Evolutionary conservation across 495 filamentous ascomycete species (phyloP), one percentile per base, ranked within the genome.

Genomic region (Oidiodendron maius): DNA sequence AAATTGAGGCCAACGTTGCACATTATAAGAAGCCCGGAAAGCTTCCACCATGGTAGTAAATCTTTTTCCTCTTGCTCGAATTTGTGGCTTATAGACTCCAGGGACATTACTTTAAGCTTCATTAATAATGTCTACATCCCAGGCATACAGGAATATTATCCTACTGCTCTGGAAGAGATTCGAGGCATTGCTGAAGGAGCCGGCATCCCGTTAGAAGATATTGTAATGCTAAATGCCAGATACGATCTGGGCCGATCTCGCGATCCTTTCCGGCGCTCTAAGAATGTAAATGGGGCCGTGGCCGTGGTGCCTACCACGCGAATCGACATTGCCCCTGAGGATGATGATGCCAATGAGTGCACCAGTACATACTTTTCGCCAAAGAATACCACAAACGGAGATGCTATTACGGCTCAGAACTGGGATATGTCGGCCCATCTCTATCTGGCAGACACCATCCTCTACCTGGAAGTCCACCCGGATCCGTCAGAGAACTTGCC

Each of bases 181-280:
- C 41, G 48, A 2, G 61, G 61, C 13, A 57, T 64, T 43, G 61
- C 61, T 12, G 61, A 57, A 23, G 61, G 61, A 10, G 53, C 61
- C 13, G 50, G 41, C 10, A 51, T 58, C 3, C n/a, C 52, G 2
- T 30, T 64, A 8, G 59, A 61, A 39, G 61, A 64, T 3, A 58
- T 64, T 28, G 48, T 64, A n/a, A 52, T 64, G 50, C 48, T 64
- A 9, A 64, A 64, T 43, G 59, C 56, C 18, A 40, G 61, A 40
- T 64, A 64, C 41, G 61, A 64, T 48, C 44, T 64, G 11, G 28
- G 16, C 21, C 25, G 48, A 39, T 16, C 44, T 17, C 8, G 48
- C 13, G 38, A n/a, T n/a, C n/a, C n/a, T n/a, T n/a, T n/a, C n/a
- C n/a, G n/a, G n/a, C n/a, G n/a, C n/a, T n/a, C n/a, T n/a, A n/a